Evolutionary conservation across 805 yeast genomes (phyloP), one percentile per base, ranked within the genome.

Genomic region (Cyberlindnera mississippiensis): DNA sequence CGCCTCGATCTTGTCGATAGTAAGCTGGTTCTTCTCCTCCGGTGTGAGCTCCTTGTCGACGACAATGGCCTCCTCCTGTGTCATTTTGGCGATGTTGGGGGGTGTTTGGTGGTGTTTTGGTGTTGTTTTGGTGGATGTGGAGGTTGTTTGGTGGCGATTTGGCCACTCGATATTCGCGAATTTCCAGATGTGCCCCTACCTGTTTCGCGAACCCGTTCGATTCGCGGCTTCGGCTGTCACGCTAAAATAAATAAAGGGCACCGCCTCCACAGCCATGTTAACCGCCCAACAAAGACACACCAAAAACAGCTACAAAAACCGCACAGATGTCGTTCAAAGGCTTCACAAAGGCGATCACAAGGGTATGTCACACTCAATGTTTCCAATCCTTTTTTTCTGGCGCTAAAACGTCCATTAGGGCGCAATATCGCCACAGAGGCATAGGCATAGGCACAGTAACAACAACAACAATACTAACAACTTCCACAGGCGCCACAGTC

Each of bases 301-400:
- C 29, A n/a, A 11, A 27, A 6, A 27, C 6, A 20, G 24, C 24
- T n/a, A n/a, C n/a, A n/a, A n/a, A n/a, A 20, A 20, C 6, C 8
- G 24, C 6, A 20, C 8, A 20, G 9, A 87, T 88, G 96, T 83
- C 93, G 63, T 84, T 87, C 66, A 88, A 87, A 64, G 96, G 96
- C 35, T 66, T 88, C 51, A 82, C 82, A 48, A 88, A 86, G 64
- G 79, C 90, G 26, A 69, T 87, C 48, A 76, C 79, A 35, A 72
- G 96, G 55, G 69, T 63, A 52, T 16, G 65, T 61, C 24, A 20
- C n/a, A n/a, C n/a, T n/a, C n/a, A n/a, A n/a, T n/a, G n/a, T n/a
- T n/a, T n/a, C n/a, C n/a, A n/a, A n/a, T n/a, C n/a, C n/a, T n/a
- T n/a, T n/a, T n/a, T n/a, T n/a, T n/a, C n/a, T n/a, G n/a, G n/a